Evolutionary conservation across 257 asterid species (phyloP), one percentile per base, ranked within the genome.

Genomic region (Prunella vulgaris): DNA sequence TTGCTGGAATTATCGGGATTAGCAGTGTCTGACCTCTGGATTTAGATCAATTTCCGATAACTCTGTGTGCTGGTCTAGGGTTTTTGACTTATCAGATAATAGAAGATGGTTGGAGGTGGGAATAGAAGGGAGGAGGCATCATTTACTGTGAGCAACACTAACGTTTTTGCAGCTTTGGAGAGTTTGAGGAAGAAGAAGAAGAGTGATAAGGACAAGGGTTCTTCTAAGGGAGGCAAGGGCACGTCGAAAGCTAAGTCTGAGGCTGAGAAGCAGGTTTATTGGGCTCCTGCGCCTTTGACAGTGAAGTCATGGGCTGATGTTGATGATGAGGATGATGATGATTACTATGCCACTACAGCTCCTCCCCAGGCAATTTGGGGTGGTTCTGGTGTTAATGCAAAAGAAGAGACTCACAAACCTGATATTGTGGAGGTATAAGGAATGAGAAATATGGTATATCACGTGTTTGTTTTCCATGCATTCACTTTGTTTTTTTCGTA

Each of bases 271-370:
- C 90, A 66, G 82, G 93, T 93, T 40, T 88, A 54, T 77, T 93
- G 97, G 98, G 92, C 97, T 10, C 98, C 97, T 1, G 90, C 98
- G 4, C 98, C 98, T 28, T 65, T 93, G 80, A 87, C 91, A 0
- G 80, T 69, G 12, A 93, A 88, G 83, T 88, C 96, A 0, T 93
- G 98, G 98, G 98, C 97, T 1, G 98, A 93, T 87, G 96, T 90
- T 12, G 98, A 93, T 30, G 98, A 93, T 21, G 98, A 93, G 69
- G 97, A 90, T 67, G 98, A 93, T 51, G 98, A 90, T 60, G 97
- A 93, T 80, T 93, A 93, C 79, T 93, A 83, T 28, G 97, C 97
- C 28, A 93, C 97, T 61, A 83, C 90, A 10, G 97, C 97, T 10
- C 96, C 97, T 14, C 98, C 97, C 8, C 81, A 70, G 79, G 76